Evolutionary conservation across 2,329 filamentous ascomycete genomes (phyloP), one percentile per base, ranked within the genome.

Genomic region (Sarocladiaceae sp.): DNA sequence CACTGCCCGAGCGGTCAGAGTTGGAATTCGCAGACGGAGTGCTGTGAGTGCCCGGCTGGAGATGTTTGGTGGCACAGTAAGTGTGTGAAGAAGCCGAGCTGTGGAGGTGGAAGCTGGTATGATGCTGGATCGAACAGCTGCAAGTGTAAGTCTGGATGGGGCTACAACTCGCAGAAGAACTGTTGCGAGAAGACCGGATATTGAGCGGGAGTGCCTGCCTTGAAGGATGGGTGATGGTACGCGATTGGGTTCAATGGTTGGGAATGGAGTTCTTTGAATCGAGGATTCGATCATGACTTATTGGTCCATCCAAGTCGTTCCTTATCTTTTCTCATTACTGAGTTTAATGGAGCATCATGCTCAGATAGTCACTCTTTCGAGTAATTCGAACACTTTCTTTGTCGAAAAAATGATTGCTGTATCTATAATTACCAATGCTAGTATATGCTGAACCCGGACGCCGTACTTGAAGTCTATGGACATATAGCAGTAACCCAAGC

Each of bases 141-240:
- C 18, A 7, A 29, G 6, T 48, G 44, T 20, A 48, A 48, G 44
- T 3, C 11, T 5, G 44, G 44, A 6, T 48, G 18, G 11, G 4
- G 3, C 3, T 48, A 48, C 26, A 33, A 48, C 44, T n/a, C 7
- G 25, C 20, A 31, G n/a, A 33, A 48, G 6, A 26, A 48, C 26
- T 48, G 44, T 17, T 48, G 44, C n/a, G 44, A 48, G 10, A 48
- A 48, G 44, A 17, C 17, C 23, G 40, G 40, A 5, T 44, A 44
- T n/a, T 44, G 28, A n/a, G 10, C 37, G 37, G 8, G 5, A 8
- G 20, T 40, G 11, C 35, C 18, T 37, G 8, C 11, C 11, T 12
- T 15, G 8, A 31, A 15, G 7, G 8, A 12, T 17, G 5, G 18
- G 33, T 12, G 15, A 36, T 36, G n/a, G n/a, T n/a, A n/a, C n/a